Conservation (phyloP, 345 rosid species). For the Dipteronia sinensis region DNA sequence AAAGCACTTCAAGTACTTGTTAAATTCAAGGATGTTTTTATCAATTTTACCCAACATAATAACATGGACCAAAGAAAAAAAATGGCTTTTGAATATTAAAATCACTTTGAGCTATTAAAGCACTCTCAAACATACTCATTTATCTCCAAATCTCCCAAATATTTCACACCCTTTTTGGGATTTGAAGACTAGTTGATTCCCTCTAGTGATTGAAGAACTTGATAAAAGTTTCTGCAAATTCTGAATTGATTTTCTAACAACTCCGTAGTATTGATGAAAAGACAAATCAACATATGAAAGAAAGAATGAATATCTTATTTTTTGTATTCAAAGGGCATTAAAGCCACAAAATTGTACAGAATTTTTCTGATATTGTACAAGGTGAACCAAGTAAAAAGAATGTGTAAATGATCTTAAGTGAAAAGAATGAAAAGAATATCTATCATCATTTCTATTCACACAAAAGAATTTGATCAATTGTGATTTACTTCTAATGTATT, state of each 20-base stretch:
- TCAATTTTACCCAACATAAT: no score
- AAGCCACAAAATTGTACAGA: constrained; percentile 30
- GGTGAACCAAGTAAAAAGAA: constrained; percentile 5
- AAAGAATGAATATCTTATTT: constrained; percentile 1
- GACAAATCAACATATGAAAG: neutral
- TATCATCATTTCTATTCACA: constrained; percentile 58
- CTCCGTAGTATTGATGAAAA: neutral
- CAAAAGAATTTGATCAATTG: constrained; percentile 52
- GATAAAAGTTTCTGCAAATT: neutral
- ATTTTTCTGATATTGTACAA: constrained; percentile 17
- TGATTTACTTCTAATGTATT: constrained; percentile 15
- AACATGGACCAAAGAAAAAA: no score
- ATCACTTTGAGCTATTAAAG: neutral
- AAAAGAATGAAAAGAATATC: constrained; percentile 48
- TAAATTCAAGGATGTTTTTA: no score
- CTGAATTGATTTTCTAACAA: neutral
- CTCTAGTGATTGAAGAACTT: neutral
- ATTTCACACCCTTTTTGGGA: neutral
- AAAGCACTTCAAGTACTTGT: no score
- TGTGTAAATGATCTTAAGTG: constrained; percentile 10
- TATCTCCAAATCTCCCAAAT: neutral
- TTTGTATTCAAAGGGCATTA: constrained; percentile 22
- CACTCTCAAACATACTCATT: neutral
- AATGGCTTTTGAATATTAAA: neutral
- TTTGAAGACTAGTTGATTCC: neutral